These are phyloP conservation scores for Euphorbia corollata DNA, from an alignment of 441 rosid species.

Conservation along the genomic window DNA sequence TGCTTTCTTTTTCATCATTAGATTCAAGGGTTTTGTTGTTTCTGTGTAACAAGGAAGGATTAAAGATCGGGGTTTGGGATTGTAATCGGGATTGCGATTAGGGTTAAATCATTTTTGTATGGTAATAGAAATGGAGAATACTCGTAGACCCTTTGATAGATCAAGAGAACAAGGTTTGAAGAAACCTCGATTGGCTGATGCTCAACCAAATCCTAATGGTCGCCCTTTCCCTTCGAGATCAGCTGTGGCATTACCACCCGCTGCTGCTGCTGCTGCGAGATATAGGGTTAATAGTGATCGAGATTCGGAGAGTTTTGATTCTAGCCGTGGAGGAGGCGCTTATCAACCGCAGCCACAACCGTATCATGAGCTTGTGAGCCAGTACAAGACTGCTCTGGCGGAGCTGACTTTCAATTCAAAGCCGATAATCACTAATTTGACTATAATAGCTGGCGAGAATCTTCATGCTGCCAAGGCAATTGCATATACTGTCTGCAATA, in stretches of 20 bases:
- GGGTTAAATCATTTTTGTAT: conserved; percentile 20
- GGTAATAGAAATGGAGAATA: conserved; percentile 59
- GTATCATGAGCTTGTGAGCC: conserved; percentile 81
- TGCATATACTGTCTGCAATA: conserved; percentile 63
- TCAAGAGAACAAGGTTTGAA: conserved; percentile 65
- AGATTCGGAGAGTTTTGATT: conserved; percentile 43
- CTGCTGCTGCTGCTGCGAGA: conserved; percentile 29
- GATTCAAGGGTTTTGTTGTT: neutral
- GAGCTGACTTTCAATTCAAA: conserved; percentile 98
- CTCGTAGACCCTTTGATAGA: conserved; percentile 76
- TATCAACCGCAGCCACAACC: conserved; percentile 68
- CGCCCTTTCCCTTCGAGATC: conserved; percentile 32
- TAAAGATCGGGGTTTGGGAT: conserved; percentile 22
- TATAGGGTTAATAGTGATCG: conserved; percentile 32
- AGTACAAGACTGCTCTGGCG: conserved; percentile 77
- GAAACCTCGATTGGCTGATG: conserved; percentile 53
- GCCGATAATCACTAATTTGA: conserved; percentile 89
- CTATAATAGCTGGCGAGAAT: conserved; percentile 94
- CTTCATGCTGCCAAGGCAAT: conserved; percentile 73
- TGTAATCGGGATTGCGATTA: neutral
- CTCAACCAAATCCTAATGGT: conserved; percentile 30
- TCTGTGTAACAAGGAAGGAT: conserved; percentile 21
- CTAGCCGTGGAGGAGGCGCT: conserved; percentile 49
- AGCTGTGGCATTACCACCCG: conserved; percentile 25
- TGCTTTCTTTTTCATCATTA: neutral